Evolutionary conservation across 768 basidiomycete genomes (phyloP).

Genomic region (Fomitopsis pulvina): DNA sequence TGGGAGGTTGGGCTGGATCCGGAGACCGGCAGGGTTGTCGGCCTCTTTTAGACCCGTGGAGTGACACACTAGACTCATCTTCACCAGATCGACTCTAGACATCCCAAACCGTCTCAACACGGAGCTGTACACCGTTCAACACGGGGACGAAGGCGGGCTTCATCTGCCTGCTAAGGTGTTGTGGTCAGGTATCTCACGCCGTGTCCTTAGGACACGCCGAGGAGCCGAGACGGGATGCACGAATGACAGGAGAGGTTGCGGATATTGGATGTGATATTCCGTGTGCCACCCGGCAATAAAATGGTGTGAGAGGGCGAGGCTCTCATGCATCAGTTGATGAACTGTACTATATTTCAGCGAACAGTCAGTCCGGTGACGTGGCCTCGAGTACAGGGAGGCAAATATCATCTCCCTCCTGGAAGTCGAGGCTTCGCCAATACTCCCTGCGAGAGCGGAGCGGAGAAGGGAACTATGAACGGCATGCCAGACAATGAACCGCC

Average conservation of each 20-base stretch:
- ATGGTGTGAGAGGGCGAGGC: too few species aligned
- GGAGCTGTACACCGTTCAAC: slow-evolving; percentile 35
- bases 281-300: too few species aligned
- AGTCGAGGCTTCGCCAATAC: slow-evolving; percentile 24
- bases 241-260: too few species aligned
- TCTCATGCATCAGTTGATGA: neutral
- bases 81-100: slow-evolving; percentile 25
- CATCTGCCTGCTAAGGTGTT: slow-evolving; percentile 12
- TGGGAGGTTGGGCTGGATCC: slow-evolving; percentile 85
- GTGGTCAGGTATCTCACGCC: slow-evolving; percentile 1
- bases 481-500: slow-evolving; percentile 39
- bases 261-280: too few species aligned
- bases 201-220: neutral
- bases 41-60: slow-evolving; percentile 59
- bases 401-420: slow-evolving; percentile 26
- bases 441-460: slow-evolving; percentile 5
- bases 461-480: slow-evolving; percentile 1
- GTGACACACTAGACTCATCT: slow-evolving; percentile 15
- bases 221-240: neutral
- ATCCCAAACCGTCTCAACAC: slow-evolving; percentile 31
- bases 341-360: neutral
- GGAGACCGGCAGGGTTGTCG: slow-evolving; percentile 75
- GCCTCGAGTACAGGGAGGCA: neutral
- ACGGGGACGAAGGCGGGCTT: slow-evolving; percentile 21
- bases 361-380: too few species aligned